Evolutionary conservation across 345 rosid species (phyloP), one percentile per base, ranked within the genome.

Genomic region (Dovyalis caffra): DNA sequence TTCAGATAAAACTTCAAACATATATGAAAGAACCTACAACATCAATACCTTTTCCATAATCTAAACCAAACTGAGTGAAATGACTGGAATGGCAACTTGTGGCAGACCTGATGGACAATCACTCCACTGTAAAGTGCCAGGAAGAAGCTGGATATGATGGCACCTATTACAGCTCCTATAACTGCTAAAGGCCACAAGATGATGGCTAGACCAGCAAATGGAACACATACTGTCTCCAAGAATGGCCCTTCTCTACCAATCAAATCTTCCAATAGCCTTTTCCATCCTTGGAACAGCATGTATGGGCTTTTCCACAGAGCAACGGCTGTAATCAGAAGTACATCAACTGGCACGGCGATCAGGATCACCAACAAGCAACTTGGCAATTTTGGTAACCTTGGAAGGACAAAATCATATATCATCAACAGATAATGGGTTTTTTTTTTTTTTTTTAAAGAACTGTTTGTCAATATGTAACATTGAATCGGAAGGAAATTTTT

Each of bases 241-340:
- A 94, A 94, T 0, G 97, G 97, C 33, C 98, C 97, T 74, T 94
- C 97, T 79, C 97, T 76, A 28, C 98, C 97, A 47, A 92, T 85
- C 83, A 92, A 83, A 78, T 94, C 97, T 81, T 94, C 97, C 28
- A 94, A 71, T 10, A 91, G 85, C 84, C 97, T 86, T 83, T 87
- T 92, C 97, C 97, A 92, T 70, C 97, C 98, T 85, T 43, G 86
- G 66, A 90, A 82, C 78, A 92, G 75, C 98, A 92, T 92, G 68
- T 79, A 90, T 1, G 97, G 98, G 74, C 95, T 90, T 85, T 89
- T 94, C 89, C 88, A 88, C 45, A 94, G 68, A 79, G 97, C 88
- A 76, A 92, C 81, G 73, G 53, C 86, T 34, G 91, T 84, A 70
- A 92, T 86, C 29, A 83, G 74, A 80, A 87, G 75, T 71, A 86